Evolutionary conservation across 768 basidiomycete genomes (phyloP).

Genomic region (Peribolospora baueri): DNA sequence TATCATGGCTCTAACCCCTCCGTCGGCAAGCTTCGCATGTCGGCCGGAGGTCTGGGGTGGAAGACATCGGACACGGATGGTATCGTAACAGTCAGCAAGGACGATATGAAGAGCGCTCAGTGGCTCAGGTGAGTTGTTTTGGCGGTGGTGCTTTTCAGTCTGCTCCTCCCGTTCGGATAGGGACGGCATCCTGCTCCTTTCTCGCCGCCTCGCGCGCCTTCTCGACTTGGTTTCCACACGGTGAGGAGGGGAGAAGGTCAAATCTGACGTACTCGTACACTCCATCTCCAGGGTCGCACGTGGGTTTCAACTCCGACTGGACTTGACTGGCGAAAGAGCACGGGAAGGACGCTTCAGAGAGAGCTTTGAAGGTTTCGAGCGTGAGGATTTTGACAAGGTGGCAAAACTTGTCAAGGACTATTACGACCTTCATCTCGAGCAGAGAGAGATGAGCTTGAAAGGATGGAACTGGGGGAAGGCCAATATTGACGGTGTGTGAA

Average conservation of each 20-base stretch:
- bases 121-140: constrained; percentile 37
- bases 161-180: background rate
- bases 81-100: constrained; percentile 35
- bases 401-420: constrained; percentile 56
- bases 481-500: constrained; percentile 60
- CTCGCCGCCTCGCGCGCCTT: too few relatives aligned
- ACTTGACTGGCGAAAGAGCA: constrained; percentile 40
- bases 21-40: constrained; percentile 39
- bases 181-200: background rate
- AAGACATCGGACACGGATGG: constrained; percentile 39
- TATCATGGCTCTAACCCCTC: constrained; percentile 40
- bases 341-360: constrained; percentile 28
- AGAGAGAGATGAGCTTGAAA: constrained; percentile 62
- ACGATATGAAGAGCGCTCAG: constrained; percentile 64
- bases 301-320: constrained; percentile 67
- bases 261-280: background rate
- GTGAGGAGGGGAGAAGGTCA: background rate
- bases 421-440: constrained; percentile 63
- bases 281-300: constrained; percentile 38
- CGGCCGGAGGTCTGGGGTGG: constrained; percentile 81
- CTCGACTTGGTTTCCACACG: background rate
- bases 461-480: constrained; percentile 98
- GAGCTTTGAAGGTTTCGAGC: constrained; percentile 69
- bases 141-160: background rate
- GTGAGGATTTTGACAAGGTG: constrained; percentile 88